Evolutionary conservation across 1,284 basidiomycete genomes (phyloP), one percentile per base, ranked within the genome.

Genomic region (Grifola frondosa): DNA sequence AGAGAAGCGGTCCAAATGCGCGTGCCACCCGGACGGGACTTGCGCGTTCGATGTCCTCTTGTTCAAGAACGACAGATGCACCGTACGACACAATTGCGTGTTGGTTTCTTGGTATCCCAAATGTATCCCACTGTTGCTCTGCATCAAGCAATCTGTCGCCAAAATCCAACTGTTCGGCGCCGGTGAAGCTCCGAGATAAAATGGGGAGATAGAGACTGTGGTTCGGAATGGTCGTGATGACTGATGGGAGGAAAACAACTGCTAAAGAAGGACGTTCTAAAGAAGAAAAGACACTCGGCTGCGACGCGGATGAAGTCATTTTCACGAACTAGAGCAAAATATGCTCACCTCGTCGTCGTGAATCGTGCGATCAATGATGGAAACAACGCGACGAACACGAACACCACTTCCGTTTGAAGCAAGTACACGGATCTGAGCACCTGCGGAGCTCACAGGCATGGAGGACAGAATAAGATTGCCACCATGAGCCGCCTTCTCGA

Each of bases 191-290:
- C 17, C 73, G 66, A 46, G 71, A 59, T 44, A 80, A 52, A 30
- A 86, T 69, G 5, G 84, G 84, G 40, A 87, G 71, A 59, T 80
- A 82, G 15, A 75, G 62, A 26, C 75, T 73, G 57, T 84, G 81
- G 41, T 71, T 67, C 20, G 71, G 68, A 13, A 84, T 60, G 37
- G 53, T 54, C 15, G 66, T 56, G 32, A 73, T 60, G 32, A 63
- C 56, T 43, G 70, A 71, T 34, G 84, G 85, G 33, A 85, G 62
- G 62, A 78, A 84, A 37, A 87, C 64, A 48, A 88, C 67, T 23
- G 80, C 85, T 50, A 88, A 66, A 29, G 83, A 83, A 38, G 75
- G 80, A 51, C 69, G 62, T 35, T 66, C 64, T 47, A 65, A 43
- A 36, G 44, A 33, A 46, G 60, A 59, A 54, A 66, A 62, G 56